A percentile compares a stretch with the other conserved stretches of the same genome.
Evolutionary conservation across 257 asterid species (phyloP).

Genomic region (Solanum sparsipilum): DNA sequence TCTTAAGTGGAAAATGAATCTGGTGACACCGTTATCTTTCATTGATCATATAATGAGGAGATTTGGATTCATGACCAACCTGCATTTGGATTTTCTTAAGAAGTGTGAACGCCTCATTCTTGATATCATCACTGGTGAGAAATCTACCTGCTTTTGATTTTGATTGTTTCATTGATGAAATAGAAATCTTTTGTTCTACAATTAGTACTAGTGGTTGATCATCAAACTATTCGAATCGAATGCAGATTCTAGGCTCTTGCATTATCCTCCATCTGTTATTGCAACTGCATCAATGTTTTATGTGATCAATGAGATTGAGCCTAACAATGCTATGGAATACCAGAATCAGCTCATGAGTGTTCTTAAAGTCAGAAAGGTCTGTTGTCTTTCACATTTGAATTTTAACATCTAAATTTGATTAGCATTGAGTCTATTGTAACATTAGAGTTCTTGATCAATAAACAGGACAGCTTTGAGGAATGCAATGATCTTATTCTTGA

Average conservation of each 20-base stretch:
- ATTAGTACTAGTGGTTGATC: neutral
- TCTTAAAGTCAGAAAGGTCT: conserved; percentile 27
- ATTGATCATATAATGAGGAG: conserved; percentile 81
- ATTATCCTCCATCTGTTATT: conserved; percentile 41
- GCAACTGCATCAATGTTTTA: conserved; percentile 29
- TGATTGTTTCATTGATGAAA: neutral
- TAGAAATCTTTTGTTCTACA: neutral
- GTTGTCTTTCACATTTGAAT: neutral
- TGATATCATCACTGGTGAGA: conserved; percentile 54
- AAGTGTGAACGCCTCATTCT: conserved; percentile 55
- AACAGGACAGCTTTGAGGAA: conserved; percentile 24
- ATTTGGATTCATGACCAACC: conserved; percentile 36
- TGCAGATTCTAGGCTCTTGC: conserved; percentile 60
- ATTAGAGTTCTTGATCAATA: neutral
- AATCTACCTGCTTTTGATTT: neutral
- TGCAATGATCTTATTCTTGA: conserved; percentile 22
- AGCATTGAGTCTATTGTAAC: neutral
- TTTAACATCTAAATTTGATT: neutral
- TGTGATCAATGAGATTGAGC: conserved; percentile 23
- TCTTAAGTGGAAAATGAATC: conserved; percentile 78
- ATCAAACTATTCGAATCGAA: neutral
- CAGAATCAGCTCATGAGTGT: conserved; percentile 19
- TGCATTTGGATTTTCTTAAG: conserved; percentile 50
- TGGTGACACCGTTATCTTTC: conserved; percentile 74
- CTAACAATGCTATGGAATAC: conserved; percentile 13